Conservation (phyloP, 345 rosid species). For the Melaleuca alternifolia region DNA sequence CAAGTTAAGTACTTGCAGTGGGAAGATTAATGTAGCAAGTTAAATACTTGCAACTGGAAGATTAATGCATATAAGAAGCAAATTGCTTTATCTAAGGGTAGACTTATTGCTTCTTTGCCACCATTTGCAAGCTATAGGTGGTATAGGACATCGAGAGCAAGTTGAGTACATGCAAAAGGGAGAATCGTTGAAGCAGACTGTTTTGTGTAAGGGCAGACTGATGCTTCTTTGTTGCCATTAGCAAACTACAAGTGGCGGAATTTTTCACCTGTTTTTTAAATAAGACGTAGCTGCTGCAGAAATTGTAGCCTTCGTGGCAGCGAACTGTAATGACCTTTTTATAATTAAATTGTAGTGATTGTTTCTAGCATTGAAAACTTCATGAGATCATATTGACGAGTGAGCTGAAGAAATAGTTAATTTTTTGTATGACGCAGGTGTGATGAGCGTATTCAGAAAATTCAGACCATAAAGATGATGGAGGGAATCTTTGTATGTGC, state of each 20-base stretch:
- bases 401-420: background rate
- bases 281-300: background rate
- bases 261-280: background rate
- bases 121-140: background rate
- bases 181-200: background rate
- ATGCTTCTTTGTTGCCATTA: background rate
- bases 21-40: background rate
- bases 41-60: background rate
- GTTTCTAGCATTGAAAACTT: background rate
- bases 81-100: background rate
- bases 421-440: slow-evolving; percentile 32
- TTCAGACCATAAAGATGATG: slow-evolving; percentile 95
- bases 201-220: background rate
- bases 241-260: background rate
- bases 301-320: background rate
- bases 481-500: slow-evolving; percentile 97
- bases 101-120: background rate
- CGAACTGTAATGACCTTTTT: background rate
- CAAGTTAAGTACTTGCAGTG: background rate
- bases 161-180: background rate
- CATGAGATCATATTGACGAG: background rate
- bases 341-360: background rate
- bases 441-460: slow-evolving; percentile 94
- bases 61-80: background rate
- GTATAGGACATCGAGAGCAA: background rate